These are phyloP conservation scores for Rubroboletus satanas DNA, from an alignment of 768 basidiomycete genomes.

Conservation along the genomic window DNA sequence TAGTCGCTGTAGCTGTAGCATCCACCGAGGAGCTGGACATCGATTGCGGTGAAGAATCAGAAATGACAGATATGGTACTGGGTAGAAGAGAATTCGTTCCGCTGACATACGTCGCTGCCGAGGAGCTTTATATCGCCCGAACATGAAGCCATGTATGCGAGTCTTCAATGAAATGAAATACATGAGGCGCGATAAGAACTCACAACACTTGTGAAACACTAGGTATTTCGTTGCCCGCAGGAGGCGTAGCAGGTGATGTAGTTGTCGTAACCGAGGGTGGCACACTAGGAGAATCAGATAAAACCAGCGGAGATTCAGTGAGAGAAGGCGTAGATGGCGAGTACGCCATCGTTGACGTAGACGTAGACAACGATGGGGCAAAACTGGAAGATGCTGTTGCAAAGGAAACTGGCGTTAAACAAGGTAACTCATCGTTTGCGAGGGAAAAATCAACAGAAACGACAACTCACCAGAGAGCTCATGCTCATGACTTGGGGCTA, in stretches of 20 bases:
- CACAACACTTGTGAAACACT: background rate
- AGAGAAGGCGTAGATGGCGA: background rate
- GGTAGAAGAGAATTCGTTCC: background rate
- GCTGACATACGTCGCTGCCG: background rate
- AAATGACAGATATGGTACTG: background rate
- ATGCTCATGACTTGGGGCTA: background rate
- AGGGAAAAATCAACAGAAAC: background rate
- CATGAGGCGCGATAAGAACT: background rate
- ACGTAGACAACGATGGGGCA: background rate
- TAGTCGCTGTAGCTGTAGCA: background rate
- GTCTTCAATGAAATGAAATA: background rate
- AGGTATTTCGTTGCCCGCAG: background rate
- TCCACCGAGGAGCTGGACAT: background rate
- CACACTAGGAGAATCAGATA: background rate
- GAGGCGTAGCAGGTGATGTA: background rate
- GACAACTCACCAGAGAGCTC: background rate
- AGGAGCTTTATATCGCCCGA: background rate
- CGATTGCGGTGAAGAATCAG: conserved; percentile 1
- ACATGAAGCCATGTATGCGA: background rate
- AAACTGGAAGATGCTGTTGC: background rate
- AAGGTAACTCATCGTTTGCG: background rate
- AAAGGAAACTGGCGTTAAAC: background rate
- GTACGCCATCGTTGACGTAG: background rate
- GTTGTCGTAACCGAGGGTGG: background rate
- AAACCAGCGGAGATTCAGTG: background rate